Base-by-base conservation (phyloP, 1,139 yeast genomes). In the Entelexis paramagnoliae region DNA sequence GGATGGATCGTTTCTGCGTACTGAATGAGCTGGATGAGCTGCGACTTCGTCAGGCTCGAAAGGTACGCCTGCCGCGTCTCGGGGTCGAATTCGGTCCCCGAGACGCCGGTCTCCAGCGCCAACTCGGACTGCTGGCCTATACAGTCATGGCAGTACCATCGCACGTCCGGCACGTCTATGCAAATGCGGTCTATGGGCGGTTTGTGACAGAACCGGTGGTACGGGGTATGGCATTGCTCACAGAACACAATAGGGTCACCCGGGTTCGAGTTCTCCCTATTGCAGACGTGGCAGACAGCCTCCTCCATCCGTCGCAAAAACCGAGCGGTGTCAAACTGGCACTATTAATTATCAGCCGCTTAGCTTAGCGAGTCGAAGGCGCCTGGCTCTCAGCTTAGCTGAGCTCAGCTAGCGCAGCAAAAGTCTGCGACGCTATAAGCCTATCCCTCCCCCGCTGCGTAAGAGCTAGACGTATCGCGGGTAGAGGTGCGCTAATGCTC, bases 121-220 rank as follows among this genome's bases (percentile, higher is more conserved):
- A 62, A 59, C 47, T 69, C 71, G n/a, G 57, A 43, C 51, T 67
- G 66, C 51, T 67, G 66, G 30, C 54, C 55, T 52, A 66, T 69
- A 52, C 75, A 72, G 42, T 67, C 67, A 46, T 62, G 62, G 58
- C 75, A 72, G 57, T 67, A 70, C 74, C 74, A 71, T 57, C 68
- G 69, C 4, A 72, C 72, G 49, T 71, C 74, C 1, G 71, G 69
- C n/a, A 71, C 68, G 39, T 68, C 72, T 7, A 71, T 70, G 19
- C 68, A 69, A n/a, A 69, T 62, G 16, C 71, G 59, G 49, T 70
- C 74, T 33, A 71, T 68, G 11, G 66, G 68, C 16, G 74, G 74
- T n/a, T 62, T 62, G 59, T 71, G 74, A 55, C 74, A 71, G 19
- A 69, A 62, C 54, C 71, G 72, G 50, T 71, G 74, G 55, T 68